These are phyloP conservation scores for Phytophthora pinifolia DNA, from an alignment of 352 stramenopile species.

Conservation along the genomic window DNA sequence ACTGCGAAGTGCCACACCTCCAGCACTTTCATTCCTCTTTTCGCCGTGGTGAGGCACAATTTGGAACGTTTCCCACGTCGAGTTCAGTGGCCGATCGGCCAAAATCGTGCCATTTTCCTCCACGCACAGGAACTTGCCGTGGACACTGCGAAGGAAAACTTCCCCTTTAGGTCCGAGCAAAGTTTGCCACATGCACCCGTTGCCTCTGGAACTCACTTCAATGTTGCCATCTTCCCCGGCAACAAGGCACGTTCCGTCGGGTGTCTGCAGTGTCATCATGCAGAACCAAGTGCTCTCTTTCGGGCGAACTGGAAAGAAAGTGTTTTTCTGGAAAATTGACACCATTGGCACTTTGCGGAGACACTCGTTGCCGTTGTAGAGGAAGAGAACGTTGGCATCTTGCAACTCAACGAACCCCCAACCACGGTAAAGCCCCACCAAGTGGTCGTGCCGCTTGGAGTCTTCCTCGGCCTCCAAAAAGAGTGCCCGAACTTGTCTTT, in stretches of 20 bases:
- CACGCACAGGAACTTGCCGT: constrained; percentile 87
- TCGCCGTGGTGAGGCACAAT: constrained; percentile 57
- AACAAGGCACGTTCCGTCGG: constrained; percentile 67
- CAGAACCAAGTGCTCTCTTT: constrained; percentile 69
- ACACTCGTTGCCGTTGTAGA: constrained; percentile 85
- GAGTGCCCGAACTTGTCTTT: constrained; percentile 54
- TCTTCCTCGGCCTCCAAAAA: constrained; percentile 72
- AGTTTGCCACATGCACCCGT: constrained; percentile 74
- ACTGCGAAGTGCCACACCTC: constrained; percentile 67
- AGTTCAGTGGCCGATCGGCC: constrained; percentile 70
- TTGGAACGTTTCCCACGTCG: constrained; percentile 89
- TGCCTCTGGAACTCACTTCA: constrained; percentile 33
- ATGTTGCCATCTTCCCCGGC: constrained; percentile 69
- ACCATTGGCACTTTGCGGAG: constrained; percentile 86
- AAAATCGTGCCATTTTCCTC: constrained; percentile 73
- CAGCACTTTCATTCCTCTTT: constrained; percentile 13
- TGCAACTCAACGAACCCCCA: constrained; percentile 66
- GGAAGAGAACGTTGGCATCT: constrained; percentile 70
- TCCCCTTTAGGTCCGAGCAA: constrained; percentile 54
- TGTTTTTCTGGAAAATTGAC: constrained; percentile 39
- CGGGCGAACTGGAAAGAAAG: constrained; percentile 50
- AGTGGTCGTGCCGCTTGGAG: constrained; percentile 51
- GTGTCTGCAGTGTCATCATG: constrained; percentile 68
- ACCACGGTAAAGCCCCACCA: constrained; percentile 69
- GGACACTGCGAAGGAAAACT: constrained; percentile 71